Base-by-base conservation (phyloP, 306 rosid species). In the Alnus rubra region DNA sequence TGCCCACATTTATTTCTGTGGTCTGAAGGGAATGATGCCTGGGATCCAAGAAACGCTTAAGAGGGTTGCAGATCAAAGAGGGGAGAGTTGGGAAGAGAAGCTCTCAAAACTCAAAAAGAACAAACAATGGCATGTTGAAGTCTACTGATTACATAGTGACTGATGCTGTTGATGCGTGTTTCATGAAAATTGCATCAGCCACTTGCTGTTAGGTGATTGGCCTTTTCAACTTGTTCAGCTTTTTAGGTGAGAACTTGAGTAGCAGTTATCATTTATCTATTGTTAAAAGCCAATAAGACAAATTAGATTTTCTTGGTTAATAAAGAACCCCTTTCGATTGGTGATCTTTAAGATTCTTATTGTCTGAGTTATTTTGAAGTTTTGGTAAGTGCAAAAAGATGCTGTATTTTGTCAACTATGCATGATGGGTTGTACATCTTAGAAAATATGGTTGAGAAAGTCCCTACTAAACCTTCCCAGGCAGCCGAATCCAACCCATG, bases 51-150 rank as follows among this genome's bases (percentile, higher is more conserved):
- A 90, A 28, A 95, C 99, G 4, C 84, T 95, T 82, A 93, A 91
- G 89, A 89, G 79, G 84, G 99, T 95, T 47, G 98, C 97, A 7
- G 97, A 87, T 76, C 81, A 84, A 81, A 84, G 99, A 83, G 98
- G 98, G 47, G 99, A 95, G 82, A 90, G 48, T 31, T 95, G 99
- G 99, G 99, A 90, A 70, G 91, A 87, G 82, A 95, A 95, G 84
- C 99, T 91, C 64, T 87, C 99, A 14, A 90, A 82, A 8, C 98
- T 95, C 50, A 93, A 95, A 84, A 95, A 93, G 94, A 95, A 90
- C 92, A 95, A 93, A 80, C 99, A 95, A 68, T 95, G 99, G 99
- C 99, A 95, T 76, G 99, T 95, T 63, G 99, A 95, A 81, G 99
- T 95, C 37, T 95, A 95, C 76, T 95, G 89, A 94, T 81, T 49